Evolutionary conservation across 805 yeast genomes (phyloP).

Genomic region (Lachancea dasiensis): DNA sequence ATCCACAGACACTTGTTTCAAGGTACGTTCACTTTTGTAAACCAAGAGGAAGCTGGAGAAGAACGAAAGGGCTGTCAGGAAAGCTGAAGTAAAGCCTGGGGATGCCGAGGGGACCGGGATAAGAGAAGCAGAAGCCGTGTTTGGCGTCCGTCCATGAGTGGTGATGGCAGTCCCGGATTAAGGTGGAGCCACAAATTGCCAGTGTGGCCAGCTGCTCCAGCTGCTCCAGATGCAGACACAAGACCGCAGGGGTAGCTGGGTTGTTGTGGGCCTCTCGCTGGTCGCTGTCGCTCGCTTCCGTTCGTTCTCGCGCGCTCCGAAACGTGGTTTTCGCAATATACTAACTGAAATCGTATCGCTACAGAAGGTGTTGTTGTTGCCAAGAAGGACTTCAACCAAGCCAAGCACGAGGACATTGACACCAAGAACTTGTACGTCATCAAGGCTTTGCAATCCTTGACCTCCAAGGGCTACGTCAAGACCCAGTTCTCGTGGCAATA

Average conservation of each 20-base stretch:
- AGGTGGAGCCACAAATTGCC: too few species aligned
- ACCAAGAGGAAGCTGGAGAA: conserved; percentile 1
- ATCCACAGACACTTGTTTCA: conserved; percentile 98
- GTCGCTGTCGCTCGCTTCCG: too few species aligned
- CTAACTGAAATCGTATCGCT: conserved; percentile 4
- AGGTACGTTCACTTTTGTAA: conserved; percentile 53
- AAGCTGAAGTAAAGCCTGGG: too few species aligned
- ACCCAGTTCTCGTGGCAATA: conserved; percentile 99
- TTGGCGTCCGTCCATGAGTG: too few species aligned
- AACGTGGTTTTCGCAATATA: not conserved
- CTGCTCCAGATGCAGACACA: too few species aligned
- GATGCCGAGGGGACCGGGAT: too few species aligned
- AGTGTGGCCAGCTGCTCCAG: too few species aligned
- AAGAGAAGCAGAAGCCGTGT: too few species aligned
- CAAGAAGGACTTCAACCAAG: conserved; percentile 96
- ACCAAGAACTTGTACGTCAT: conserved; percentile 96
- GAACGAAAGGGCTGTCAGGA: too few species aligned
- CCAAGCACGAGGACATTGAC: conserved; percentile 97
- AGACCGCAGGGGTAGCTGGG: too few species aligned
- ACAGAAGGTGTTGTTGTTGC: conserved; percentile 99
- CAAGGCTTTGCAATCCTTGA: conserved; percentile 98
- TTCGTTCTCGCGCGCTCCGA: not conserved
- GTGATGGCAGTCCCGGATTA: too few species aligned
- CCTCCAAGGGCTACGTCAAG: conserved; percentile 98
- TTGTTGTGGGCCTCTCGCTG: too few species aligned